Evolutionary conservation across 306 rosid species (phyloP), one percentile per base, ranked within the genome.

Genomic region (Trifolium subterraneum): DNA sequence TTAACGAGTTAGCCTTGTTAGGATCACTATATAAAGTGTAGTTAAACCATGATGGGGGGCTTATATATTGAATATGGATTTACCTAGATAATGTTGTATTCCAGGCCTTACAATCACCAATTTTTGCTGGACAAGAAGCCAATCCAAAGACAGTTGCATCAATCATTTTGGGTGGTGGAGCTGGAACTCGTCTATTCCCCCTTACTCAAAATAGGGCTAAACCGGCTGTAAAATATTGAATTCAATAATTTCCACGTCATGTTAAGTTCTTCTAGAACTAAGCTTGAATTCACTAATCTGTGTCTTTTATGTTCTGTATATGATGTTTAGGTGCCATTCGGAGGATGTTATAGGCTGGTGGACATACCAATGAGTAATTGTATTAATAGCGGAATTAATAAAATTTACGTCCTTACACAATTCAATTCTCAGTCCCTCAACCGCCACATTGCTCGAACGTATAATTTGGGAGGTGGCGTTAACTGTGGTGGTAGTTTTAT

Each of bases 291-390:
- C 62, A 74, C 60, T 70, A 61, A 66, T 54, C n/a, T 73, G 25
- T 27, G 42, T 36, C 36, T 42, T 71, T 70, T 19, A n/a, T 78
- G 78, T 70, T 78, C 70, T 58, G 73, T 35, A 65, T 73, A 61
- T 74, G 33, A 31, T 82, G 35, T 44, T 79, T 78, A 85, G 88
- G 88, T 85, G 18, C 88, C 88, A 72, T 75, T 85, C 38, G 88
- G 88, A 72, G 88, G 88, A 31, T 79, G 86, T 77, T 82, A 85
- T 68, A 82, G 88, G 75, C 80, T 85, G 18, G 86, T 85, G 38
- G 88, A 85, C 72, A 79, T 85, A 75, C 88, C 88, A 41, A 76
- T 81, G 82, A 85, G 88, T 76, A 85, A 85, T 72, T 85, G 88
- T 75, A 85, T 85, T 16, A 82, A 85, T 62, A 85, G 88, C 50